Evolutionary conservation across 2,329 filamentous ascomycete genomes (phyloP), one percentile per base, ranked within the genome.

Genomic region (Xylariales sp.): DNA sequence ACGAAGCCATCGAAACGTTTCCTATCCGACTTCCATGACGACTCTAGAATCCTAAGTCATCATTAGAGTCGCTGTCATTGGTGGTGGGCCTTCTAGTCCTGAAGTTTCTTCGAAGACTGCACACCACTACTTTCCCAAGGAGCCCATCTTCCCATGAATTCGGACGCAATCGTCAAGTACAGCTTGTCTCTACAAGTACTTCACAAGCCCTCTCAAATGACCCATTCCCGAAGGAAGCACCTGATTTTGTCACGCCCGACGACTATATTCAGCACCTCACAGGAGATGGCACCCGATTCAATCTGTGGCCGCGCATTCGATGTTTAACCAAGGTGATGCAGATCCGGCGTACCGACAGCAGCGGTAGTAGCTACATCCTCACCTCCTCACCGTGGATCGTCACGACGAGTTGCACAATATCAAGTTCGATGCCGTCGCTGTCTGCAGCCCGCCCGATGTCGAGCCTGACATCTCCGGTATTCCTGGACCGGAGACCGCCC

Each of bases 151-250:
- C 64, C 42, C 48, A 57, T 7, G 57, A 54, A 2, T 51, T 71
- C 4, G 69, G 65, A 6, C 66, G 68, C 3, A 8, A 68, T 64
- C 1, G 71, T 71, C 44, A 51, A 57, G n/a, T 57, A 66, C 39
- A 63, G 59, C 51, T 63, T 3, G 67, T 72, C 8, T 68, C 63
- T 3, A 70, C 67, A 12, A 68, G 65, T 45, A 63, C 70, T 34
- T 58, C 72, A 19, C 71, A 68, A 1, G 57, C 60, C 18, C 72
- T 71, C 47, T 71, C 67, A 5, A 67, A 71, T 45, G 67, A 66
- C 43, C 59, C 67, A 3, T 56, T 60, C 2, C 47, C 57, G 1
- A 37, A 56, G 1, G 60, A 68, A 8, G 61, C 61, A 1, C 63
- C 69, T 6, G 70, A 73, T 45, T 74, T 74, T 43, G 47, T 72